Evolutionary conservation across 2,329 filamentous ascomycete species (phyloP), one percentile per base, ranked within the genome.

Genomic region (Fusarium penzigii): DNA sequence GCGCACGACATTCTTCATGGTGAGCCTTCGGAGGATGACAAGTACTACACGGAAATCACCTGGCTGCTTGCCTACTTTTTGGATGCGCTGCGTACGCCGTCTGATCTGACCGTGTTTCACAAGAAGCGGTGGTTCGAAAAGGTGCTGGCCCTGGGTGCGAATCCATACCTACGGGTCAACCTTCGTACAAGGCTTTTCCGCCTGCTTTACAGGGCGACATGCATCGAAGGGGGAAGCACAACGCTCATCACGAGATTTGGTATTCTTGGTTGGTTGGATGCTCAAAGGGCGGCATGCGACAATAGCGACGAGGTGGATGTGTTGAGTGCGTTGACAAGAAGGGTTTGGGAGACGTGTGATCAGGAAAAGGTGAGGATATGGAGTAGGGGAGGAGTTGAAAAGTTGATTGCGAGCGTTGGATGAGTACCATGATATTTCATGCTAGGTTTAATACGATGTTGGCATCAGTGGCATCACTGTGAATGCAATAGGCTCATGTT

Each of bases 201-300:
- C 66, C 79, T 94, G 17, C 60, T 95, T 14, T 87, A 86, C 63
- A 80, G 87, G 39, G 85, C 86, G 3, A 85, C 84, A 0, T 80
- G 79, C 42, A 82, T 92, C 32, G 81, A 85, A 29, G 85, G 82
- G 2, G 91, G 89, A 1, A 90, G 88, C 69, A 89, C 86, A 5
- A 93, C 88, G n/a, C 76, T 96, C 42, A 80, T 91, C 38, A 95
- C 91, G 1, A 78, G 92, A 51, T 86, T 87, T 41, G 90, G 89
- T 14, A 75, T 89, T 17, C 69, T 93, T 48, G 86, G 82, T 59
- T 96, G 91, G 92, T 76, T 93, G 9, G 80, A 87, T 52, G 80
- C 82, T 53, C 83, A 84, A 62, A 69, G 81, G 36, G 78, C 78
- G 5, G 70, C 75, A 3, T 77, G 73, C 46, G 68, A 61, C 2